Evolutionary conservation across 768 basidiomycete species (phyloP), one percentile per base, ranked within the genome.

Genomic region (Hygrophorus russula): DNA sequence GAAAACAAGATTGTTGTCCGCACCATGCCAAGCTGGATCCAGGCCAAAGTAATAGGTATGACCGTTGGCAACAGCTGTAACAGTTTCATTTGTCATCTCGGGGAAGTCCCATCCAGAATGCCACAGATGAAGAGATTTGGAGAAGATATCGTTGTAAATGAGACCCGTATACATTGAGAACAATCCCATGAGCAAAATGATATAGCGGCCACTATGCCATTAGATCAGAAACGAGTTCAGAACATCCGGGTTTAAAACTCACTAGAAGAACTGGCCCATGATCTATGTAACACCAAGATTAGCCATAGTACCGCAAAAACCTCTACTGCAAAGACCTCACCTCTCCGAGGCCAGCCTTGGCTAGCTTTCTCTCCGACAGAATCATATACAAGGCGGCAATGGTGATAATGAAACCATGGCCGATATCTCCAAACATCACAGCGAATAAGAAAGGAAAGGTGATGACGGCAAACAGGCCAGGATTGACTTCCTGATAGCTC

Each of bases 391-490:
- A 45, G 2, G 89, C 94, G 13, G 81, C 77, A 33, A 73, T 55
- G 49, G 85, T 72, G 53, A 88, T 84, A 55, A 98, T 79, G 47
- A 77, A 67, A 24, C 91, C 96, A 63, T 99, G 96, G 2, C 96
- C 96, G 56, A 98, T 87, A 63, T 99, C 96, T 55, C 96, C 96
- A 58, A 99, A 99, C 96, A 99, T 99, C 66, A 99, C 89, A 4
- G 91, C 94, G 55, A 98, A 99, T 51, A 99, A 64, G 78, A 99
- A 98, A 0, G 96, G 96, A 78, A 96, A 96, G 1, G 92, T 96
- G 52, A 85, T 68, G 51, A 88, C 68, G 0, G 89, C 90, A 61
- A 94, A 94, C 20, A 98, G 64, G 42, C 93, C 96, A 14, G 96
- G 94, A 59, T 98, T 98, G 59, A 92, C 80, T 62, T 99, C 96